These are phyloP conservation scores for Tricholoma matsutake DNA, from an alignment of 768 basidiomycete species.

Conservation along the genomic window DNA sequence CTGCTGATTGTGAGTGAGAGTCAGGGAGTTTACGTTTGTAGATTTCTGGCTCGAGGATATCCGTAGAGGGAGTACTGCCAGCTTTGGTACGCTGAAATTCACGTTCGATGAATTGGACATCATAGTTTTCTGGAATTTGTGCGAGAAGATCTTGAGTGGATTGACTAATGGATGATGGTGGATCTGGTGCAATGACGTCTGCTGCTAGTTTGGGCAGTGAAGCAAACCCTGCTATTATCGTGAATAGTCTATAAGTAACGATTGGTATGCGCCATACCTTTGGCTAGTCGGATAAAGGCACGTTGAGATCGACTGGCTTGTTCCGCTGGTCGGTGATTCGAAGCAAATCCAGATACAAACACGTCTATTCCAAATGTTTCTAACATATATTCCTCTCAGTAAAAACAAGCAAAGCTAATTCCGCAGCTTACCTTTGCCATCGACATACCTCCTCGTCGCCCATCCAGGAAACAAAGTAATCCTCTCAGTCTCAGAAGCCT, in stretches of 20 bases:
- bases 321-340: slow-evolving; percentile 55
- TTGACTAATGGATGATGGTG: slow-evolving; percentile 17
- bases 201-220: slow-evolving; percentile 59
- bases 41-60: too few species aligned
- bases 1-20: slow-evolving; percentile 15
- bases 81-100: slow-evolving; percentile 40
- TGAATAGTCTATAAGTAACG: background rate
- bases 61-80: slow-evolving; percentile 11
- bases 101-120: slow-evolving; percentile 53
- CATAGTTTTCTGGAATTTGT: slow-evolving; percentile 51
- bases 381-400: slow-evolving; percentile 15
- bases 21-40: slow-evolving; percentile 6
- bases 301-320: slow-evolving; percentile 69
- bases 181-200: slow-evolving; percentile 27
- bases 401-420: slow-evolving; percentile 8
- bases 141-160: slow-evolving; percentile 51
- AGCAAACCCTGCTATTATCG: slow-evolving; percentile 57
- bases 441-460: slow-evolving; percentile 56
- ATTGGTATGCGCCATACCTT: slow-evolving; percentile 41
- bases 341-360: slow-evolving; percentile 75
- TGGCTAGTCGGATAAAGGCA: slow-evolving; percentile 74
- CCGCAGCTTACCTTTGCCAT: slow-evolving; percentile 16
- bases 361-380: slow-evolving; percentile 69
- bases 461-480: slow-evolving; percentile 77
- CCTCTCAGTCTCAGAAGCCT: slow-evolving; percentile 32